Base-by-base conservation (phyloP, 2,329 filamentous ascomycete species). In the Alternaria rosae region DNA sequence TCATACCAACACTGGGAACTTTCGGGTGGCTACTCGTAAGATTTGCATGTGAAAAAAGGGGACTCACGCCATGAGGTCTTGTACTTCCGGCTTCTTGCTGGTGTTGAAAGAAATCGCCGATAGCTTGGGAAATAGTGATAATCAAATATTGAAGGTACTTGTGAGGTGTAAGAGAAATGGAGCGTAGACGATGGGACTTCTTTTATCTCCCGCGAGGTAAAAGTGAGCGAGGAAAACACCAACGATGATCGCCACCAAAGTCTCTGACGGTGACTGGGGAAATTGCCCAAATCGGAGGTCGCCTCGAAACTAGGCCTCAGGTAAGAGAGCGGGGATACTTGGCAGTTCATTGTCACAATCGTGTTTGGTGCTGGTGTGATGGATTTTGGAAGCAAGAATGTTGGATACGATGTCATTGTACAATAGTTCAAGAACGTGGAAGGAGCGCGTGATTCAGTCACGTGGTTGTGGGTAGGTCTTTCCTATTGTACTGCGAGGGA, bases 11-110 rank as follows among this genome's bases (percentile, higher is more conserved):
- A 58, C 23, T 15, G 26, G n/a, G 45, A 21, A 20, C 3, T 43
- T 17, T 15, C 6, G 6, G 54, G 23, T 17, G 35, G 35, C n/a
- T n/a, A 13, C 17, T n/a, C 3, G 6, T 11, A 0, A 15, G 15
- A 3, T 15, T 6, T 23, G 10, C 7, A 7, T 38, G 25, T 5
- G 32, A 42, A 12, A 21, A 23, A 7, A 13, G 10, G 43, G 15
- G 41, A 61, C 64, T 58, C 54, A 65, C 62, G 53, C 56, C 62
- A 65, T 67, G 21, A 20, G 50, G 25, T 54, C 30, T 15, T 8
- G 20, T 20, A 26, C 21, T 42, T 21, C 9, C 23, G 28, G 9
- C 23, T 17, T 38, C 20, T 25, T 38, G 17, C 21, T 42, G 6
- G 51, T 17, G 6, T 25, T 9, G 8, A 26, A 10, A 10, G 11